phyloP scores from a whole-genome alignment of 306 rosid species.

The Arachis stenosperma region DNA sequence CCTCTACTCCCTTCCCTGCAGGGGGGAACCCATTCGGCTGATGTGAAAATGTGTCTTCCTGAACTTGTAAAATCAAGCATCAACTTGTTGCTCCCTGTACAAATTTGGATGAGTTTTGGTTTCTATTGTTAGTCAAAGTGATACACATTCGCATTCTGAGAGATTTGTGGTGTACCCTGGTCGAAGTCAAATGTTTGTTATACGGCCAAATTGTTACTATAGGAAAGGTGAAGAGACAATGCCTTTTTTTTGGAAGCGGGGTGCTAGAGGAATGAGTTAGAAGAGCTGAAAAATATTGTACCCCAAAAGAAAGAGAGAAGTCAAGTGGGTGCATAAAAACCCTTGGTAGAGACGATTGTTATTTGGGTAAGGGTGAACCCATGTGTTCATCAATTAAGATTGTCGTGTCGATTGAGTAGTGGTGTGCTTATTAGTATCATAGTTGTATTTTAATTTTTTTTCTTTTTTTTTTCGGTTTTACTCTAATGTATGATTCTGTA shows the following conservation, averaged over 20 bases:
- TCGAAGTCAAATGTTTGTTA: conserved; percentile 41
- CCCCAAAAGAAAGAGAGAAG: conserved; percentile 13
- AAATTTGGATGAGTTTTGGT: conserved; percentile 56
- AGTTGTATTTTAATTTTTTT: conserved; percentile 3
- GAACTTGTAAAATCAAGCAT: conserved; percentile 50
- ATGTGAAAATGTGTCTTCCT: conserved; percentile 29
- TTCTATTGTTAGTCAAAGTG: conserved; percentile 34
- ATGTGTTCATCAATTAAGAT: conserved; percentile 45
- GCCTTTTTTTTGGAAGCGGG: conserved; percentile 24
- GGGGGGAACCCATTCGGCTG: conserved; percentile 92
- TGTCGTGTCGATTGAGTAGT: conserved; percentile 38
- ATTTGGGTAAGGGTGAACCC: conserved; percentile 30
- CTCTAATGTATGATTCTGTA: conserved; percentile 45
- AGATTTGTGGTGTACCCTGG: conserved; percentile 35
- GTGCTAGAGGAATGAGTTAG: conserved; percentile 15
- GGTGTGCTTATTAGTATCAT: conserved; percentile 38
- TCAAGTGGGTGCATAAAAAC: conserved; percentile 37
- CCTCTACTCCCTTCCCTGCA: conserved; percentile 55
- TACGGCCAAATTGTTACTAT: conserved; percentile 54
- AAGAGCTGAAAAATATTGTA: conserved; percentile 1
- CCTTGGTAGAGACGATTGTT: conserved; percentile 32
- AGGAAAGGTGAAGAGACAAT: conserved; percentile 38
- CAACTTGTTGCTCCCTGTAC: conserved; percentile 52
- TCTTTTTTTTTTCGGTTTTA: conserved; percentile 3
- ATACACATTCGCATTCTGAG: conserved; percentile 36